These are phyloP conservation scores for Daldinia childiae DNA, from an alignment of 495 filamentous ascomycete genomes.

Conservation along the genomic window DNA sequence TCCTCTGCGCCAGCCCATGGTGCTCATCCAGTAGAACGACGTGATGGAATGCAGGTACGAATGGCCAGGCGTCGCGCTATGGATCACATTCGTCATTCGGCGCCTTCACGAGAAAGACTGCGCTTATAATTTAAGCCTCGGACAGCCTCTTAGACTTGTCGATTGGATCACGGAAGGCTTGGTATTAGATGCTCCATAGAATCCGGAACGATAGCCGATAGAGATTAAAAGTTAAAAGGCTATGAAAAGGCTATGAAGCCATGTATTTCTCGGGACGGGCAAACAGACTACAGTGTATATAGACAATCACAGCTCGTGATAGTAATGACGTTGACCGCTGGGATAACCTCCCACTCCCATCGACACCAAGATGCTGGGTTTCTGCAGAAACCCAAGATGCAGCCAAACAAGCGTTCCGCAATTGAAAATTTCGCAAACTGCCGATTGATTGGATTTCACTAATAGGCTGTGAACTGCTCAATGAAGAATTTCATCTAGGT, in stretches of 20 bases:
- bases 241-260: slow-evolving; percentile 1
- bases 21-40: slow-evolving; percentile 36
- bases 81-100: slow-evolving; percentile 41
- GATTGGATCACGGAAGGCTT: slow-evolving; percentile 30
- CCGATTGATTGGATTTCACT: slow-evolving; percentile 30
- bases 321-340: slow-evolving; percentile 12
- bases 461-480: slow-evolving; percentile 29
- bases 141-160: slow-evolving; percentile 16
- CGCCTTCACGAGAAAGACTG: slow-evolving; percentile 41
- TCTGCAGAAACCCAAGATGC: slow-evolving; percentile 20
- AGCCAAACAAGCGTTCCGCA: slow-evolving; percentile 15
- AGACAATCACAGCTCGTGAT: background rate
- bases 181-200: slow-evolving; percentile 12
- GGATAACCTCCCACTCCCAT: slow-evolving; percentile 10
- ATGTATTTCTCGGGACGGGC: background rate
- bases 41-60: slow-evolving; percentile 45
- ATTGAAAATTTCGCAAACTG: slow-evolving; percentile 23
- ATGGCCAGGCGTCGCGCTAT: slow-evolving; percentile 36
- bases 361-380: slow-evolving; percentile 15
- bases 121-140: slow-evolving; percentile 25
- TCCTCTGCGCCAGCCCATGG: slow-evolving; percentile 34
- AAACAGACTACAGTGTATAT: background rate
- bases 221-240: too few relatives aligned
- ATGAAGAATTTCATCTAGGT: slow-evolving; percentile 35
- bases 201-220: background rate